Evolutionary conservation across 2,329 filamentous ascomycete species (phyloP), one percentile per base, ranked within the genome.

Genomic region (Monilinia fructigena): DNA sequence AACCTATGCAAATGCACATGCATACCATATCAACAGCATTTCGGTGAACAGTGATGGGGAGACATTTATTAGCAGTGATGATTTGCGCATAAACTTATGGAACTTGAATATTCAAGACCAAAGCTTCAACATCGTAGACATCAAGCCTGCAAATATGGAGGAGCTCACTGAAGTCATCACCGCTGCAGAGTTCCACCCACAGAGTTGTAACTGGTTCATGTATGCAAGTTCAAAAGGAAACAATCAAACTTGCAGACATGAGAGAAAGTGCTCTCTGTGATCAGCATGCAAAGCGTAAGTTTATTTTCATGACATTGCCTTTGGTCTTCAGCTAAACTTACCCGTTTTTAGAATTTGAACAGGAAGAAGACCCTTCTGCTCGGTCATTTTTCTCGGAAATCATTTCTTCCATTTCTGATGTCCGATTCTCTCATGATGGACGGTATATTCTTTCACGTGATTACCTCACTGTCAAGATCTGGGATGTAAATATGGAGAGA

Each of bases 191-290:
- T 99, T 99, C 76, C 95, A 99, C 77, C 95, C 95, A 7, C 83
- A 89, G 75, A 97, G 93, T 82, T 99, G 95, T 85, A 98, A 99
- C 80, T 97, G 92, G 93, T 98, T 99, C 82, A 99, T 99, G 94
- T 99, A 98, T 78, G 95, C 95, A 73, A 98, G 94, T 79, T 97
- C 93, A 68, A 99, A 99, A 80, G 95, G 95, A 68, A 68, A 98
- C 95, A 47, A 98, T 99, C 81, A 99, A 99, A 81, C 84, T 99
- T 74, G 95, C 95, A 58, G 95, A 99, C 76, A 99, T 99, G 95
- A 88, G 95, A 75, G 91, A 97, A 82, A 96, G 93, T 76, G 95
- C 95, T 40, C 82, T 99, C 63, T 99, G 95, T 76, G 95, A 99
- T 76, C 89, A 96, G 76, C 95, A 99, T 76, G 89, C 93, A 23